phyloP scores from a whole-genome alignment of 768 basidiomycete species.

The Trametes elegans region DNA sequence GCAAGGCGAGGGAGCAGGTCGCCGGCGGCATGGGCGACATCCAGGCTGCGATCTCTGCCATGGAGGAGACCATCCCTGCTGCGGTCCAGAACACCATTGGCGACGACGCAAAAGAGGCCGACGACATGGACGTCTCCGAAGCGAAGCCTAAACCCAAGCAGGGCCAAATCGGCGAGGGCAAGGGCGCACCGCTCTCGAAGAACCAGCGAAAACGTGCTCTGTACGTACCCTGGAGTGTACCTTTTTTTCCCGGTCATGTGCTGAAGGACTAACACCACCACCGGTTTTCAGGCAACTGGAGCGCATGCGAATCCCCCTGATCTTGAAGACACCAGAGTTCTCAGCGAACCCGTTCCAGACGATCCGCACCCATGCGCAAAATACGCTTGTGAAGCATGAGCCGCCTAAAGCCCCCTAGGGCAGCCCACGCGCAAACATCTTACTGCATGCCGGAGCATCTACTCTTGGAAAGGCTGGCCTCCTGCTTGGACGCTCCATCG shows the following conservation, averaged over 20 bases:
- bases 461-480: too few relatives aligned
- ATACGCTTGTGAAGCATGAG: constrained; percentile 63
- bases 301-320: constrained; percentile 64
- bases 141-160: constrained; percentile 31
- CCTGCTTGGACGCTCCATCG: too few relatives aligned
- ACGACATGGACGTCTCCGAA: constrained; percentile 20
- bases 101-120: constrained; percentile 1
- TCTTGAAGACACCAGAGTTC: constrained; percentile 65
- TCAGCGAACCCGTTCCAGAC: constrained; percentile 71
- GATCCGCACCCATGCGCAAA: constrained; percentile 76
- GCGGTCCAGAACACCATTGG: constrained; percentile 19
- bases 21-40: constrained; percentile 35
- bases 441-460: too few relatives aligned
- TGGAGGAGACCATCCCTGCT: constrained; percentile 39
- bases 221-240: constrained; percentile 42
- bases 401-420: constrained; percentile 14
- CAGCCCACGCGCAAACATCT: background rate
- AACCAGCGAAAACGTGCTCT: constrained; percentile 65
- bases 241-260: constrained; percentile 8
- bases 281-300: constrained; percentile 53
- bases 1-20: constrained; percentile 51
- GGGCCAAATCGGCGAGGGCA: constrained; percentile 69
- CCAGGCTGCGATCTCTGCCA: constrained; percentile 50
- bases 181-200: constrained; percentile 52
- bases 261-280: constrained; percentile 3